Evolutionary conservation across 2,329 filamentous ascomycete species (phyloP).

Genomic region (Leptographium wingfieldii): DNA sequence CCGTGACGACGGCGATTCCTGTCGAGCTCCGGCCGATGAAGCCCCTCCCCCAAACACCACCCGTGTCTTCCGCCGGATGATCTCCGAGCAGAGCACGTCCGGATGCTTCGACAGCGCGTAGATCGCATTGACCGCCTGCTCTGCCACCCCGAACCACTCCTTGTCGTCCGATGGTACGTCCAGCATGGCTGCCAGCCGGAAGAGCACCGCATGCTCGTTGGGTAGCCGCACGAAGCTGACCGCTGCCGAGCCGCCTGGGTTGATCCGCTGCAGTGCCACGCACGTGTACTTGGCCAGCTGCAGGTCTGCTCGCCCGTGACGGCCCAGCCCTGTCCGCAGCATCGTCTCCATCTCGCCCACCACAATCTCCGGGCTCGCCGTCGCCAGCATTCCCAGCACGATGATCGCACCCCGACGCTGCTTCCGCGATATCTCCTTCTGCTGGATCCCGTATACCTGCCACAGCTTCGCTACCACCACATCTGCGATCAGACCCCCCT

Average conservation of each 20-base stretch:
- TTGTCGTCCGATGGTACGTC: constrained; percentile 81
- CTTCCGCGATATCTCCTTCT: constrained; percentile 79
- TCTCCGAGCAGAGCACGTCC: constrained; percentile 82
- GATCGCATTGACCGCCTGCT: constrained; percentile 91
- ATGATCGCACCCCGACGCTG: constrained; percentile 92
- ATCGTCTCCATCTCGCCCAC: constrained; percentile 93
- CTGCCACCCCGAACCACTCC: constrained; percentile 92
- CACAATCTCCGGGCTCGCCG: constrained; percentile 84
- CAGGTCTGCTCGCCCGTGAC: constrained; percentile 68
- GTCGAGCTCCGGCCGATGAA: background rate
- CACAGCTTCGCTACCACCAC: constrained; percentile 84
- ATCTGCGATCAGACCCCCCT: constrained; percentile 73
- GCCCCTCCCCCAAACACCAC: constrained; percentile 48
- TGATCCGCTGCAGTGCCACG: constrained; percentile 82
- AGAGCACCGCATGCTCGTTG: constrained; percentile 83
- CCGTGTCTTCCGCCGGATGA: constrained; percentile 76
- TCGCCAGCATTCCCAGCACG: constrained; percentile 88
- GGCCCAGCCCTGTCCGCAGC: constrained; percentile 76
- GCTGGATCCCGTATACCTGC: constrained; percentile 94
- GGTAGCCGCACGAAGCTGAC: constrained; percentile 61
- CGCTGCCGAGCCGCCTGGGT: constrained; percentile 62
- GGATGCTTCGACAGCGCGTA: constrained; percentile 91
- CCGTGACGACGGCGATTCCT: constrained; percentile 36
- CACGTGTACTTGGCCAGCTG: constrained; percentile 92
- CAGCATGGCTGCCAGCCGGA: constrained; percentile 68